Percentiles rank a stretch among this genome's conserved stretches.
Conservation (phyloP, 2,329 filamentous ascomycete species). For the Diaporthe aspalathi region DNA sequence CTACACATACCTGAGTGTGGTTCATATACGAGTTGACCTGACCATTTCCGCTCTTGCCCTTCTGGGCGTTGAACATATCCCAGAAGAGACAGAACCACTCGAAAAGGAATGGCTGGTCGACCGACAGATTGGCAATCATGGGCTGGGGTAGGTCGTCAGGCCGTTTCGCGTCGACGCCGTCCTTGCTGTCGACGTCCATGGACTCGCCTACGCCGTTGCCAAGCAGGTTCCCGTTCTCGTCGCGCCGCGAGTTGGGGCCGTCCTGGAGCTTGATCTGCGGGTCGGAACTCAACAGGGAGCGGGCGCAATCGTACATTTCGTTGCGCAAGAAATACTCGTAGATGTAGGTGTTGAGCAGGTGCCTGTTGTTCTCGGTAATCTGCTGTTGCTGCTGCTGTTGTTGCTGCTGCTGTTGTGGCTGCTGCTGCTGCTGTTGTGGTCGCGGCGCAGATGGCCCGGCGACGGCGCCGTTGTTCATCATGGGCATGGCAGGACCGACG, state of each 20-base stretch:
- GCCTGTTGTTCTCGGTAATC: slow-evolving; percentile 61
- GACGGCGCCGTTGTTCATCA: slow-evolving; percentile 71
- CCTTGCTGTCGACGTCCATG: slow-evolving; percentile 87
- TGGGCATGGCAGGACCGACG: slow-evolving; percentile 71
- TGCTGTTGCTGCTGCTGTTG: slow-evolving; percentile 56
- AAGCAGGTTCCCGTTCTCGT: slow-evolving; percentile 74
- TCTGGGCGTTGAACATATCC: slow-evolving; percentile 91
- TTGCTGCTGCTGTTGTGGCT: slow-evolving; percentile 54
- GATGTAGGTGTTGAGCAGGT: slow-evolving; percentile 84
- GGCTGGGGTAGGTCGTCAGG: slow-evolving; percentile 84
- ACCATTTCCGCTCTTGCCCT: slow-evolving; percentile 72
- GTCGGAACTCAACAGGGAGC: slow-evolving; percentile 75
- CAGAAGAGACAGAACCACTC: slow-evolving; percentile 99
- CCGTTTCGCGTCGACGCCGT: slow-evolving; percentile 78
- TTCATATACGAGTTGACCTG: slow-evolving; percentile 80
- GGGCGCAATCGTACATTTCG: slow-evolving; percentile 85
- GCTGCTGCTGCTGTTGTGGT: slow-evolving; percentile 53
- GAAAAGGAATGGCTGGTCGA: slow-evolving; percentile 86
- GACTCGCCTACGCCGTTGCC: slow-evolving; percentile 77
- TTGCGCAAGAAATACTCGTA: slow-evolving; percentile 93
- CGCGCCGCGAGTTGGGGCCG: slow-evolving; percentile 74
- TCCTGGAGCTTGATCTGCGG: slow-evolving; percentile 77
- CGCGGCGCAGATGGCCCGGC: slow-evolving; percentile 50
- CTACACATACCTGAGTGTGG: slow-evolving; percentile 79
- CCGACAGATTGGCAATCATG: slow-evolving; percentile 71